Percentiles rank a stretch among this genome's conserved stretches.
These are phyloP conservation scores for Parathielavia appendiculata DNA, from an alignment of 495 filamentous ascomycete genomes.

Conservation along the genomic window DNA sequence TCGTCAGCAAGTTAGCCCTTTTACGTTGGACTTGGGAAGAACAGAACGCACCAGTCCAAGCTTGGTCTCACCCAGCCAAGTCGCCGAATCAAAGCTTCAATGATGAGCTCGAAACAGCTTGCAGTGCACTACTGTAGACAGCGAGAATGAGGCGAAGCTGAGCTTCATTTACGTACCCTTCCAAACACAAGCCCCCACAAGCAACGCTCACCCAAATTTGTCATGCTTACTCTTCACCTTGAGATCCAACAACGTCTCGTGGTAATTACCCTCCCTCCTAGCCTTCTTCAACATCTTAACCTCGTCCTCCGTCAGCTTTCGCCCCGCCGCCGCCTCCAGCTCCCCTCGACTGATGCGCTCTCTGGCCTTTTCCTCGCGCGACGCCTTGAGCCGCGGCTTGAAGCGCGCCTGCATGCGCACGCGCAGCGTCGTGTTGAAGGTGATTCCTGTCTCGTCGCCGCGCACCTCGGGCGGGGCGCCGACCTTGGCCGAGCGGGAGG, in stretches of 20 bases:
- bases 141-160: no score
- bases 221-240: conserved; percentile 96
- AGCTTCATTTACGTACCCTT: no score
- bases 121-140: no score
- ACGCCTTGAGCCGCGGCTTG: conserved; percentile 69
- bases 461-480: conserved; percentile 58
- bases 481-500: conserved; percentile 37
- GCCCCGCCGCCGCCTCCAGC: conserved; percentile 75
- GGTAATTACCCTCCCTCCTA: conserved; percentile 79
- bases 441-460: conserved; percentile 68
- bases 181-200: no score
- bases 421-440: conserved; percentile 70
- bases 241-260: conserved; percentile 82
- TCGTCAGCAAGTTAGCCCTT: no score
- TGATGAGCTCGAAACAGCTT: no score
- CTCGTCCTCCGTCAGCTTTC: conserved; percentile 75
- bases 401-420: conserved; percentile 94
- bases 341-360: conserved; percentile 85
- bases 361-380: conserved; percentile 70
- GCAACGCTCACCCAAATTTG: conserved; percentile 56
- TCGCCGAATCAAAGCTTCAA: no score
- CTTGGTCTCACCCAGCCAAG: not conserved
- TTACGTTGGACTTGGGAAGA: no score
- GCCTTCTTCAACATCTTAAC: conserved; percentile 77
- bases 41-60: not conserved